These are phyloP conservation scores for Sugiyamaella pinicola DNA, from an alignment of 1,139 yeast species.

Conservation along the genomic window DNA sequence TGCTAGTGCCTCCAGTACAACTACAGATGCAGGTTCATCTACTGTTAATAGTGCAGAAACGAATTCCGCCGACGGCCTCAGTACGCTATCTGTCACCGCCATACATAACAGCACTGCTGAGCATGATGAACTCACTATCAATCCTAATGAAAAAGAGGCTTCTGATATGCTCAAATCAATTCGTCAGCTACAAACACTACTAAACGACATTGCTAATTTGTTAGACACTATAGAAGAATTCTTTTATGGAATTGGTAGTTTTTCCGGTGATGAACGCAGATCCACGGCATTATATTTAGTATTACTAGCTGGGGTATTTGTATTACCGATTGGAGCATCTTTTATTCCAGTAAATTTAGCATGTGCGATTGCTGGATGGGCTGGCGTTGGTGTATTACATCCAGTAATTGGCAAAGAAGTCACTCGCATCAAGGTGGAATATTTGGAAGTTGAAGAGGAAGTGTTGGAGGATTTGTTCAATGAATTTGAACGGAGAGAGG, in stretches of 20 bases:
- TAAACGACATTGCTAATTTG: conserved; percentile 56
- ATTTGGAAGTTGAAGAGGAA: conserved; percentile 31
- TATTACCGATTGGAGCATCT: conserved; percentile 57
- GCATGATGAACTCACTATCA: not conserved
- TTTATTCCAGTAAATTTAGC: conserved; percentile 68
- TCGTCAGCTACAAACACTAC: conserved; percentile 64
- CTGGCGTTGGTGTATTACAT: conserved; percentile 52
- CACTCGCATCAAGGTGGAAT: conserved; percentile 28
- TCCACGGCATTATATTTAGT: conserved; percentile 59
- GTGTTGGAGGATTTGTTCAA: conserved; percentile 35
- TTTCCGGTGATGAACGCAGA: conserved; percentile 61
- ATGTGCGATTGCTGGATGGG: conserved; percentile 62
- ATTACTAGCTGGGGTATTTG: conserved; percentile 49
- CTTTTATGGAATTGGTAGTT: conserved; percentile 67
- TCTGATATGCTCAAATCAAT: conserved; percentile 50
- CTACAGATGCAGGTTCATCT: not conserved
- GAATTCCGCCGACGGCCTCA: not conserved
- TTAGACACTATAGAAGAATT: conserved; percentile 59
- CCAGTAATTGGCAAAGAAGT: conserved; percentile 50
- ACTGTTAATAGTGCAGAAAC: not conserved
- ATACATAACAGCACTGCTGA: not conserved
- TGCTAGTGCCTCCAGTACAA: not conserved
- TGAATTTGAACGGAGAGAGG: conserved; percentile 50
- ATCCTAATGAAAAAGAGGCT: conserved; percentile 8
- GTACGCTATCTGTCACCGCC: not conserved